Percentiles rank a stretch among this genome's conserved stretches.
Evolutionary conservation across 345 rosid genomes (phyloP).

Genomic region (Pseudoturritis turrita): DNA sequence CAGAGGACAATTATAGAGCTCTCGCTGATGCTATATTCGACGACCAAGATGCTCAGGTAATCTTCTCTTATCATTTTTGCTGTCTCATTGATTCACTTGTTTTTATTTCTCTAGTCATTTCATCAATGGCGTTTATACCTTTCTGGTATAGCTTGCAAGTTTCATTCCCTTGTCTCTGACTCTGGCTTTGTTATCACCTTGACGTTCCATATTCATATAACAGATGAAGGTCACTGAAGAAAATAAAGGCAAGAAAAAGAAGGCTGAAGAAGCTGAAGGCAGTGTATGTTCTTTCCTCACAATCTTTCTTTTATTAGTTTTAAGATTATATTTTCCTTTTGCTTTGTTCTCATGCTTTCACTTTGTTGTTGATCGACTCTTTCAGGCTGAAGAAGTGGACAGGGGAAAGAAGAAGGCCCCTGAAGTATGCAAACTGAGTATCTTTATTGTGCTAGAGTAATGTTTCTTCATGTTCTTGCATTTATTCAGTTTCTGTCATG

Average conservation of each 20-base stretch:
- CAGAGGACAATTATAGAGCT: constrained; percentile 77
- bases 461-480: constrained; percentile 1
- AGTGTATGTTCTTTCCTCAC: constrained; percentile 19
- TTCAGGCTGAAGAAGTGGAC: constrained; percentile 38
- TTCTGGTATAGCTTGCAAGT: too few relatives aligned
- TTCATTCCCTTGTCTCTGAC: too few relatives aligned
- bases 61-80: not conserved
- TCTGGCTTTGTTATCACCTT: not conserved
- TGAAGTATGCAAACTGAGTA: constrained; percentile 33
- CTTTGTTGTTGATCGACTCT: constrained; percentile 9
- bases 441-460: not conserved
- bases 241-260: constrained; percentile 3
- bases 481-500: constrained; percentile 4
- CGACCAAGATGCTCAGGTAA: constrained; percentile 59
- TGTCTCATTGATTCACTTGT: not conserved
- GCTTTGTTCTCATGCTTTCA: not conserved
- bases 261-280: constrained; percentile 7
- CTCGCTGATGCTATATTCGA: constrained; percentile 92
- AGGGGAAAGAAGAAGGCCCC: constrained; percentile 26
- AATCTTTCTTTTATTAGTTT: not conserved
- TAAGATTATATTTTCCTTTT: not conserved
- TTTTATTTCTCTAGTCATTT: not conserved
- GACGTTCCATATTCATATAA: not conserved
- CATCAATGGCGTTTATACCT: too few relatives aligned
- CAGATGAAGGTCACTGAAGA: constrained; percentile 1